A percentile compares a stretch with the other conserved stretches of the same genome.
These are phyloP conservation scores for Erysimum cheiri DNA, from an alignment of 441 rosid genomes.

Conservation along the genomic window DNA sequence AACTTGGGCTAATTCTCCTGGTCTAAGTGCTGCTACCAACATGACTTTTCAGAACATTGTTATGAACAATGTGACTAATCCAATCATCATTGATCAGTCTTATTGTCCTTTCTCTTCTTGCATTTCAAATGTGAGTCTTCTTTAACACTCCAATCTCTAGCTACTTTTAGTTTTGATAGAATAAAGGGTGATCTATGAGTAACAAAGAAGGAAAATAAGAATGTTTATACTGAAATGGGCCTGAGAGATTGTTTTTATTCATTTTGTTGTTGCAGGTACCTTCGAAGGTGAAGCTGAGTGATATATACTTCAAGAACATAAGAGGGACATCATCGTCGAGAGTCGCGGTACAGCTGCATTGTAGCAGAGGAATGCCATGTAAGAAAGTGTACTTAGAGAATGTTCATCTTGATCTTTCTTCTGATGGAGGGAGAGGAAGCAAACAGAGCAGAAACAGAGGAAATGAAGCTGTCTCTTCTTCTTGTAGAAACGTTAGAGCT, in stretches of 20 bases:
- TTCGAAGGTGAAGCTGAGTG: slow-evolving; percentile 55
- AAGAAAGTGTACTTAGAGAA: slow-evolving; percentile 50
- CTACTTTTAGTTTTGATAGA: slow-evolving; percentile 38
- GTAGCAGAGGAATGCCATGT: slow-evolving; percentile 59
- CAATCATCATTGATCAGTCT: slow-evolving; percentile 48
- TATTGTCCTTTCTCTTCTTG: slow-evolving; percentile 48
- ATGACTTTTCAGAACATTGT: slow-evolving; percentile 47
- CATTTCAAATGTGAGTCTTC: slow-evolving; percentile 39
- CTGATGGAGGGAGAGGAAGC: slow-evolving; percentile 25
- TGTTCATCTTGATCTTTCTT: slow-evolving; percentile 46
- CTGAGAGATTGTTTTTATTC: slow-evolving; percentile 21
- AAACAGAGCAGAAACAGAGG: slow-evolving; percentile 33
- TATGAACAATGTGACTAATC: slow-evolving; percentile 46
- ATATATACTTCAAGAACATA: slow-evolving; percentile 56
- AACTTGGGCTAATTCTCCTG: slow-evolving; percentile 56
- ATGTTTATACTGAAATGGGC: slow-evolving; percentile 45
- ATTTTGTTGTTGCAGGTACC: slow-evolving; percentile 40
- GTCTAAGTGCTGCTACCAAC: slow-evolving; percentile 41
- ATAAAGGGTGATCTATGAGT: not conserved
- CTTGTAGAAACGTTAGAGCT: slow-evolving; percentile 47
- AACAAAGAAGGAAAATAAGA: slow-evolving; percentile 18
- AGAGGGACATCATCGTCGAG: slow-evolving; percentile 58
- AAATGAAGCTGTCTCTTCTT: slow-evolving; percentile 41
- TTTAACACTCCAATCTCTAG: slow-evolving; percentile 4
- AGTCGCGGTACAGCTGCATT: slow-evolving; percentile 50